Evolutionary conservation across 192 early-diverging fungal genomes (phyloP), one percentile per base, ranked within the genome.

Genomic region (Rhizophlyctis rosea): DNA sequence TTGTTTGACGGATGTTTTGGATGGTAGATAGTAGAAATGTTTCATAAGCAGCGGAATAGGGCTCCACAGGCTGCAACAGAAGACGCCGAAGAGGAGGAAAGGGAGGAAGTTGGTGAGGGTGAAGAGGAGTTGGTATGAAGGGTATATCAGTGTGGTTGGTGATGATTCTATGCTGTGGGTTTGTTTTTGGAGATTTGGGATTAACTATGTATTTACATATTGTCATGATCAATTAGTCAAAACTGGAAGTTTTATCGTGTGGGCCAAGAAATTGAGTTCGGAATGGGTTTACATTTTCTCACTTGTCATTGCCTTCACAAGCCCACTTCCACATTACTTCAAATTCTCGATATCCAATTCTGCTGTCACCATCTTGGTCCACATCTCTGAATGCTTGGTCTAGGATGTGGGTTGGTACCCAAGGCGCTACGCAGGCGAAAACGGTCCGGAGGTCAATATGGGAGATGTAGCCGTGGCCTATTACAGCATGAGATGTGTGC

Each of bases 291-390:
- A n/a, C n/a, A n/a, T n/a, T n/a, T n/a, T n/a, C n/a, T n/a, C n/a
- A n/a, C n/a, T n/a, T n/a, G n/a, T n/a, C n/a, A n/a, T n/a, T n/a
- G n/a, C n/a, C n/a, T n/a, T n/a, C n/a, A n/a, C n/a, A n/a, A n/a
- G n/a, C n/a, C n/a, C n/a, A n/a, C 21, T 55, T 71, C 62, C 71
- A 61, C 30, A 76, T 24, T 2, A 25, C 14, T 39, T 67, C 68
- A 67, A 77, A 77, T 27, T 77, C 75, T 5, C 68, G 35, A 39
- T 64, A 77, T 7, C 60, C 63, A 7, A 77, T 54, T 34, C 62
- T 44, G 27, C 70, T 70, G 47, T 67, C 60, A 2, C 64, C 39
- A 44, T 72, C 33, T 47, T 18, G 24, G 49, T 77, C 75, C 9
- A 67, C 59, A 49, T 53, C 49, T 0, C 31, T 60, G 62, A 77